A percentile compares a stretch with the other conserved stretches of the same genome.
phyloP scores from a whole-genome alignment of 164 flowering plant species.

The Litsea cubeba region DNA sequence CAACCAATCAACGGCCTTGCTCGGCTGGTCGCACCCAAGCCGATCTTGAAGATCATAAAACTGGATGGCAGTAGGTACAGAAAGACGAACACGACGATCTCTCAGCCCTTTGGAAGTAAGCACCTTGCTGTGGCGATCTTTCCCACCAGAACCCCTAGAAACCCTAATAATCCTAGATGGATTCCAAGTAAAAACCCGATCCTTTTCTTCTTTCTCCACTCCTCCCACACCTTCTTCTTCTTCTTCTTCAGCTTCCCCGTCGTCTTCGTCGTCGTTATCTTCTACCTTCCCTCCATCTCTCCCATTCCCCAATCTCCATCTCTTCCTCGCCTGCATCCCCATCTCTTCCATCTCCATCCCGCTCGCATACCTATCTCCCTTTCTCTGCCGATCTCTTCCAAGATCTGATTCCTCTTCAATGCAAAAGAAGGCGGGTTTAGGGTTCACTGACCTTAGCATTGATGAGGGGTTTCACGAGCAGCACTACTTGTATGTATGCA shows the following conservation, averaged over 20 bases:
- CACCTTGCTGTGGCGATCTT: neutral
- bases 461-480: conserved; percentile 34
- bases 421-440: conserved; percentile 1
- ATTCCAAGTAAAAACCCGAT: conserved; percentile 48
- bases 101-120: conserved; percentile 56
- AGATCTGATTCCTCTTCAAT: neutral
- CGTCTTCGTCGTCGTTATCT: neutral
- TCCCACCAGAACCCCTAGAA: conserved; percentile 71
- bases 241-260: conserved; percentile 3
- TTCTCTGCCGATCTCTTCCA: neutral
- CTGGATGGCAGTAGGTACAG: conserved; percentile 64
- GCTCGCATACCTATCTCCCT: conserved; percentile 56
- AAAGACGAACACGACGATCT: conserved; percentile 66
- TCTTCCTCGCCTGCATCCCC: conserved; percentile 44
- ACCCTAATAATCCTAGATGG: neutral
- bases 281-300: conserved; percentile 29
- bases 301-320: conserved; percentile 41
- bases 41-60: conserved; percentile 79
- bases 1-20: conserved; percentile 96
- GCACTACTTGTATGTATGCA: neutral
- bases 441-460: conserved; percentile 42
- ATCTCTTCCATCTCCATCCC: conserved; percentile 67
- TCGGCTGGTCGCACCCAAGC: conserved; percentile 78
- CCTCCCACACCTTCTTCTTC: conserved; percentile 27
- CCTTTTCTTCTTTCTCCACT: conserved; percentile 13